Conservation (phyloP, 495 filamentous ascomycete genomes). For the Talaromyces trachyspermus region DNA sequence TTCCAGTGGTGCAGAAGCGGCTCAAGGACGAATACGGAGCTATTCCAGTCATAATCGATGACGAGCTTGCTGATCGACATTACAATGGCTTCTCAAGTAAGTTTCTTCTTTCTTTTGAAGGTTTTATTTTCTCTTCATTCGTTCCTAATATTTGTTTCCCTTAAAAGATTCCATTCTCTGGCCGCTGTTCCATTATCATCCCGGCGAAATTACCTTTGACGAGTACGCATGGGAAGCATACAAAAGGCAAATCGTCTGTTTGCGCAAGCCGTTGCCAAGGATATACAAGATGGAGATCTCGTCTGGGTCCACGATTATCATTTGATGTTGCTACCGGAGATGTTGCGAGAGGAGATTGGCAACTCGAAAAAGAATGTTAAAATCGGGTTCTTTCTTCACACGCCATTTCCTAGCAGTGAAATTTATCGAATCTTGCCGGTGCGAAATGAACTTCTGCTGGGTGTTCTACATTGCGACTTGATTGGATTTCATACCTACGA, state of each 20-base stretch:
- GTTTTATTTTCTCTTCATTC: slow-evolving; percentile 32
- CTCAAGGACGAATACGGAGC: slow-evolving; percentile 57
- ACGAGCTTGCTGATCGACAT: slow-evolving; percentile 60
- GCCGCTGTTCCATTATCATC: slow-evolving; percentile 88
- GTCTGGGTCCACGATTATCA: slow-evolving; percentile 92
- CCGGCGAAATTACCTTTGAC: slow-evolving; percentile 83
- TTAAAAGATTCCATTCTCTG: slow-evolving; percentile 72
- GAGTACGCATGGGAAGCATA: slow-evolving; percentile 79
- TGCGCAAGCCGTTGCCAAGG: slow-evolving; percentile 61
- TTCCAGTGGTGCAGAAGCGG: slow-evolving; percentile 43
- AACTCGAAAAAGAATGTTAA: slow-evolving; percentile 60
- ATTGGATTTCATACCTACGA: slow-evolving; percentile 88
- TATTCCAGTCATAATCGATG: slow-evolving; percentile 60
- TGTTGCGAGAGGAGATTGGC: slow-evolving; percentile 70
- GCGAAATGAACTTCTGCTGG: slow-evolving; percentile 64
- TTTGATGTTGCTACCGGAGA: slow-evolving; percentile 76
- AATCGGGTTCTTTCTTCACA: slow-evolving; percentile 86
- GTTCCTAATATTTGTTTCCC: slow-evolving; percentile 40
- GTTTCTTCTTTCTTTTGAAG: slow-evolving; percentile 14
- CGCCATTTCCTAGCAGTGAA: slow-evolving; percentile 80
- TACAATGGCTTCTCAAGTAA: slow-evolving; percentile 73
- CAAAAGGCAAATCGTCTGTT: slow-evolving; percentile 72
- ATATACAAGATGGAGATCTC: slow-evolving; percentile 72
- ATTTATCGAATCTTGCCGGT: slow-evolving; percentile 84
- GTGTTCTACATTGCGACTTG: slow-evolving; percentile 72